Evolutionary conservation across 2,329 filamentous ascomycete genomes (phyloP).

Genomic region (Ophiocordyceps camponoti-floridani): DNA sequence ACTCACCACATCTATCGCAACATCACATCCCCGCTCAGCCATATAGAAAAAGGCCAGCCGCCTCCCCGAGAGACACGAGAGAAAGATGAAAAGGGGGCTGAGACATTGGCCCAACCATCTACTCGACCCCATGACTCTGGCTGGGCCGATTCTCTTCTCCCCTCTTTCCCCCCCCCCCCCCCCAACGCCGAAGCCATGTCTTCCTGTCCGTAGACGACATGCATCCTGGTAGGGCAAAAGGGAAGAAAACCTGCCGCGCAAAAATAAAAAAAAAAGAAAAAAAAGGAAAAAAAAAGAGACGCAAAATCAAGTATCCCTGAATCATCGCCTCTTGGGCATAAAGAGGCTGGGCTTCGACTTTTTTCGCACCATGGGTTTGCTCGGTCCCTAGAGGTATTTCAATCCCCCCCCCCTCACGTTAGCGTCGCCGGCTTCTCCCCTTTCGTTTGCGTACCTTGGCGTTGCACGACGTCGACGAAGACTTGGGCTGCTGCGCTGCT

Average conservation of each 20-base stretch:
- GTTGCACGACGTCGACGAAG: not conserved
- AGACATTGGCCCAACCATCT: not conserved
- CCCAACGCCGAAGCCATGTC: not conserved
- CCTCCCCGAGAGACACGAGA: too few species aligned
- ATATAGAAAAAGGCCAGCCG: too few species aligned
- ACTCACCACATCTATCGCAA: too few species aligned
- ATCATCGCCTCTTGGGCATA: slow-evolving; percentile 7
- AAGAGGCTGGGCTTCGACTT: slow-evolving; percentile 7
- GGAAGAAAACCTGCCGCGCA: not conserved
- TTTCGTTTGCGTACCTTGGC: too few species aligned
- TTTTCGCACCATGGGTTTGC: slow-evolving; percentile 2
- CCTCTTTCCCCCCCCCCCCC: too few species aligned
- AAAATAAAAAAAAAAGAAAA: not conserved
- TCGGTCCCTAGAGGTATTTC: not conserved
- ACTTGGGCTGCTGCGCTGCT: not conserved
- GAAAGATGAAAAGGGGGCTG: too few species aligned
- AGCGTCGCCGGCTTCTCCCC: not conserved
- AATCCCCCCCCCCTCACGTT: not conserved
- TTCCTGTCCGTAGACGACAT: not conserved
- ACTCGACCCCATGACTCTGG: too few species aligned
- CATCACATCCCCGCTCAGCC: too few species aligned
- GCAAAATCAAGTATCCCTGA: not conserved
- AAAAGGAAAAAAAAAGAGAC: not conserved
- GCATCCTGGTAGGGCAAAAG: not conserved
- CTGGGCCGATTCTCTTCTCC: not conserved